Percentiles rank a stretch among this genome's conserved stretches.
Evolutionary conservation across 1,284 basidiomycete genomes (phyloP).

Genomic region (Ceratobasidium sp.): DNA sequence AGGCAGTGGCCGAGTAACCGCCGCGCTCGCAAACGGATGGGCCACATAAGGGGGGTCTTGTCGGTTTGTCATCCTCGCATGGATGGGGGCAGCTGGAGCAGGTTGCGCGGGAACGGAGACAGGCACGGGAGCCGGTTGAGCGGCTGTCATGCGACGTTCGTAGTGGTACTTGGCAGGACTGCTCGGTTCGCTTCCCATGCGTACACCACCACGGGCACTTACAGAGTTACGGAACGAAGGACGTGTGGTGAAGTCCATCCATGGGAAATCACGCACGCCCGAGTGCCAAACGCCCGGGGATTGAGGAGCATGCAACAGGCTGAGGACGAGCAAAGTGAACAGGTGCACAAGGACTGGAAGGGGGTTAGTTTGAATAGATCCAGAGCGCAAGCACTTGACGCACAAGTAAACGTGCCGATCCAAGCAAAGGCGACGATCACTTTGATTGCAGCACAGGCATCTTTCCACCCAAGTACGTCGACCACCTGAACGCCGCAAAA

Average conservation of each 20-base stretch:
- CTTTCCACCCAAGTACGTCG: conserved; percentile 26
- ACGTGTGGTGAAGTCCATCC: conserved; percentile 31
- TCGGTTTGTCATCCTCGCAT: conserved; percentile 35
- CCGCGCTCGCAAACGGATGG: conserved; percentile 22
- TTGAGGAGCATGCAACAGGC: conserved; percentile 35
- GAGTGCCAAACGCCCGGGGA: conserved; percentile 35
- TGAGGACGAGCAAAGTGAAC: conserved; percentile 35
- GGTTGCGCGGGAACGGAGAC: conserved; percentile 32
- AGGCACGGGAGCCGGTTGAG: conserved; percentile 7
- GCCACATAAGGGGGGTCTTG: conserved; percentile 4
- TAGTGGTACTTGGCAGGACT: conserved; percentile 42
- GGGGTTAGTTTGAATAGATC: background rate
- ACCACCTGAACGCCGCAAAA: conserved; percentile 3
- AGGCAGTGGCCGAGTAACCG: conserved; percentile 25
- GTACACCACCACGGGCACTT: conserved; percentile 35
- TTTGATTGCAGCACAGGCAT: conserved; percentile 25
- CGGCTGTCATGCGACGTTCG: conserved; percentile 26
- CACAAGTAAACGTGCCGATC: conserved; percentile 33
- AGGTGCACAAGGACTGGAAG: conserved; percentile 28
- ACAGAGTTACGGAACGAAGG: conserved; percentile 42
- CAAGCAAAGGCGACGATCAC: conserved; percentile 39
- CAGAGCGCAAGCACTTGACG: background rate
- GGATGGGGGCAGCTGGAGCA: conserved; percentile 28
- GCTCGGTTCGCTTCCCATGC: conserved; percentile 41
- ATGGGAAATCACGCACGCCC: conserved; percentile 41